Base-by-base conservation (phyloP, 139 green algal species). In the Microglena sp. region DNA sequence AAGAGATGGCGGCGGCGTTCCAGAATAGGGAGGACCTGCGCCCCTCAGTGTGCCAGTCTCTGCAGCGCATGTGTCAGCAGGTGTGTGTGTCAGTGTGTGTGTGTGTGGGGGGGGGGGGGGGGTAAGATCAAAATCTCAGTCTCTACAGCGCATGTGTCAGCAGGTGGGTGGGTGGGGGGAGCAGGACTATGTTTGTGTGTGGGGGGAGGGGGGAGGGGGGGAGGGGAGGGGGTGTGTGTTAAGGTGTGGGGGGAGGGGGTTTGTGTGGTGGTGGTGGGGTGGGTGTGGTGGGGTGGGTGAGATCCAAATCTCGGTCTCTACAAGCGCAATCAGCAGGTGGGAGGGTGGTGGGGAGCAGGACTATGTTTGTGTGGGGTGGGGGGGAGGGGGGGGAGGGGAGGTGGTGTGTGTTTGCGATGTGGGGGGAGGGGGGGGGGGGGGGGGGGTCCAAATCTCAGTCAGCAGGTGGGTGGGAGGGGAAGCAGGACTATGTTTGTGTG, bases 11-110 rank as follows among this genome's bases (percentile, higher is more conserved):
- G 0, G 67, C 68, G 0, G 86, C 80, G 0, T 91, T 92, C 72
- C 67, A 79, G 40, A 85, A 83, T 31, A 71, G 85, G 0, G 45
- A 77, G 35, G 87, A 95, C 45, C 70, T 93, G 61, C 71, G 82
- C 1, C 26, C 69, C 1, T 31, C 71, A 46, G 85, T 93, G 15
- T 82, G 77, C 62, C 26, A 59, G 2, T 84, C 75, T 7, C 71
- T 95, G 24, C 53, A 79, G 72, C 58, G 75, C 1, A 57, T 75
- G 1, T 66, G 36, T 30, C 65, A 50, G 35, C 71, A n/a, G n/a
- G n/a, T n/a, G n/a, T n/a, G n/a, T n/a, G n/a, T n/a, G n/a, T n/a
- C n/a, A n/a, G n/a, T 50, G 40, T 50, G 40, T 50, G 40, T 8
- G n/a, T n/a, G n/a, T n/a, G n/a, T n/a, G n/a, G n/a, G 27, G 21